These are phyloP conservation scores for Alternaria triticimaculans DNA, from an alignment of 2,329 filamentous ascomycete species.

Conservation along the genomic window DNA sequence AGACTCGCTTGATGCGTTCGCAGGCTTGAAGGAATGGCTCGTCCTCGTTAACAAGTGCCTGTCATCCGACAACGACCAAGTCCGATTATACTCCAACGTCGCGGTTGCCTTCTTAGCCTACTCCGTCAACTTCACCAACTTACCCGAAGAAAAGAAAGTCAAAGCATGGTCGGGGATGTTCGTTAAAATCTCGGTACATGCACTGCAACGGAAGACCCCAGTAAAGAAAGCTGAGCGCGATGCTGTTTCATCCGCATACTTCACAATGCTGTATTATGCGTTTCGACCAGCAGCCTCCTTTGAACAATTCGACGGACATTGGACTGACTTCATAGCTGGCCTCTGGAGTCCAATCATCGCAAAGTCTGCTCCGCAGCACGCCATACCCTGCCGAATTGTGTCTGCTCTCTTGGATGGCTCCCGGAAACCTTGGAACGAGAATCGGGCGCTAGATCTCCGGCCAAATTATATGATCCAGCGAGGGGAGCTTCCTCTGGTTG, in stretches of 20 bases:
- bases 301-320: constrained; percentile 74
- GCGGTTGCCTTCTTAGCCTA: constrained; percentile 89
- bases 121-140: constrained; percentile 64
- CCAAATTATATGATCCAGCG: constrained; percentile 55
- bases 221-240: constrained; percentile 68
- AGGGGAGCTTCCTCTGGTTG: constrained; percentile 82
- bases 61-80: constrained; percentile 73
- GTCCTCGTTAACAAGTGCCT: constrained; percentile 82
- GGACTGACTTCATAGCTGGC: constrained; percentile 75
- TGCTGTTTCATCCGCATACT: constrained; percentile 73
- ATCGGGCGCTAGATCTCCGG: constrained; percentile 68
- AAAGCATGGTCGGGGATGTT: constrained; percentile 50
- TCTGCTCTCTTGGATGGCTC: constrained; percentile 70
- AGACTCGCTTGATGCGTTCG: constrained; percentile 69
- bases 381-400: constrained; percentile 66
- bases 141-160: constrained; percentile 50
- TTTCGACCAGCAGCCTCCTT: constrained; percentile 73
- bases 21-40: constrained; percentile 76
- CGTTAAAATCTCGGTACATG: constrained; percentile 33
- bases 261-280: constrained; percentile 56
- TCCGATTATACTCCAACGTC: constrained; percentile 73
- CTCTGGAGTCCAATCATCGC: constrained; percentile 58
- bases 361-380: constrained; percentile 26
- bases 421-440: constrained; percentile 73
- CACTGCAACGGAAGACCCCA: constrained; percentile 59